These are phyloP conservation scores for Pseudocercospora fijiensis DNA, from an alignment of 2,329 filamentous ascomycete species.

Conservation along the genomic window DNA sequence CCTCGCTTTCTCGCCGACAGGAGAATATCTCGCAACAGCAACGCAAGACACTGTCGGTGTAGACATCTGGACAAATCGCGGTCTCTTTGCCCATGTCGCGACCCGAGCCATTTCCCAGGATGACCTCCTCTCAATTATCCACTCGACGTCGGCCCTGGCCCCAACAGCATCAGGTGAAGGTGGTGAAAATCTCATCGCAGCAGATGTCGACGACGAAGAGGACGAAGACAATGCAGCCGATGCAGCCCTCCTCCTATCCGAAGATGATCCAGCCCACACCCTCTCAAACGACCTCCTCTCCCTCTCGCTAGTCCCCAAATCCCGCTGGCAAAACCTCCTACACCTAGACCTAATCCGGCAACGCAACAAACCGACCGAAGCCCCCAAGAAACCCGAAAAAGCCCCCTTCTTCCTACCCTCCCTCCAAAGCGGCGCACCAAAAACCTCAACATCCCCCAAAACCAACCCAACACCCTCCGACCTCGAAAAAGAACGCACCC, in stretches of 20 bases:
- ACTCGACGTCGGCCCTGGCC: conserved; percentile 24
- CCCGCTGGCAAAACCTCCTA: conserved; percentile 89
- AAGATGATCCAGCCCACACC: conserved; percentile 44
- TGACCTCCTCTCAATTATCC: conserved; percentile 62
- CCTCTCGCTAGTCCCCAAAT: conserved; percentile 83
- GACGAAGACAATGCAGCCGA: conserved; percentile 49
- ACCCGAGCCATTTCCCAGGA: conserved; percentile 80
- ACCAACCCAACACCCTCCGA: conserved; percentile 31
- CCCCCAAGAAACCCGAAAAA: conserved; percentile 87
- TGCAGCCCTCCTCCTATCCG: conserved; percentile 52
- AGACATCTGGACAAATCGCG: conserved; percentile 94
- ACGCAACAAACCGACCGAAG: conserved; percentile 90
- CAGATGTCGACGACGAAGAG: conserved; percentile 46
- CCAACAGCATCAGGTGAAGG: conserved; percentile 83
- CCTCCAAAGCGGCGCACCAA: conserved; percentile 43
- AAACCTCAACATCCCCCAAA: conserved; percentile 18
- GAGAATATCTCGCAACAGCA: conserved; percentile 90
- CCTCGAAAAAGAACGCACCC: conserved; percentile 36
- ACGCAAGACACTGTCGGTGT: conserved; percentile 80
- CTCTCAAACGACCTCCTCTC: conserved; percentile 81
- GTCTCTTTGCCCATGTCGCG: conserved; percentile 83
- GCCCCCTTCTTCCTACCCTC: conserved; percentile 93
- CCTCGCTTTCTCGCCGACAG: conserved; percentile 82
- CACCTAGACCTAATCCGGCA: conserved; percentile 87
- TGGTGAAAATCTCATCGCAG: conserved; percentile 64